Percentiles rank a stretch among this genome's conserved stretches.
These are phyloP conservation scores for Plantago coronopus DNA, from an alignment of 305 asterid genomes.

Conservation along the genomic window DNA sequence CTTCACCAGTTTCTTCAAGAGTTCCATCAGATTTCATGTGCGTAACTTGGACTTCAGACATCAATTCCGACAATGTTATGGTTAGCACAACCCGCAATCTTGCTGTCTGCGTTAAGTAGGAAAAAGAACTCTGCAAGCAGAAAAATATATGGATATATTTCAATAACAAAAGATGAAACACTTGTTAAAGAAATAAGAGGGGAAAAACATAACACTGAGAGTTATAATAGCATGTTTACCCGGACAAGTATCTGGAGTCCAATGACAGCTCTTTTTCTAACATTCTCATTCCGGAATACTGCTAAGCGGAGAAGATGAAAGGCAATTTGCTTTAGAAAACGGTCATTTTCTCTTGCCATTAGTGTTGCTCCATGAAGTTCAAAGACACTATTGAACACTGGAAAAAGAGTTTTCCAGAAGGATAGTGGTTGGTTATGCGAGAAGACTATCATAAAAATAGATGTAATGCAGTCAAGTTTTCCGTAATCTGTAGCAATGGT, in stretches of 20 bases:
- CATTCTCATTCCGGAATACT: conserved; percentile 81
- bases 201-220: conserved; percentile 12
- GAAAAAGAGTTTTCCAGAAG: conserved; percentile 88
- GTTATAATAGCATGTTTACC: conserved; percentile 39
- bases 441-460: conserved; percentile 76
- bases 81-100: conserved; percentile 89
- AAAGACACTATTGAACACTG: conserved; percentile 76
- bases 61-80: conserved; percentile 91
- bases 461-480: conserved; percentile 92
- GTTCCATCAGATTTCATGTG: conserved; percentile 93
- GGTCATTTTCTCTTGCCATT: conserved; percentile 98
- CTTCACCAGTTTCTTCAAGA: conserved; percentile 94
- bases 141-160: conserved; percentile 18
- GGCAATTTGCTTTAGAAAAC: conserved; percentile 91
- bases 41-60: conserved; percentile 98
- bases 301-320: conserved; percentile 96
- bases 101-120: conserved; percentile 73
- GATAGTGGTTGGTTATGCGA: conserved; percentile 85
- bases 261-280: conserved; percentile 84
- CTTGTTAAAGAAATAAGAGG: conserved; percentile 18
- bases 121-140: conserved; percentile 75
- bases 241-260: conserved; percentile 95
- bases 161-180: conserved; percentile 14
- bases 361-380: conserved; percentile 92
- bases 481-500: conserved; percentile 96